Evolutionary conservation across 495 filamentous ascomycete species (phyloP).

Genomic region (Staphylotrichum tortipilum): DNA sequence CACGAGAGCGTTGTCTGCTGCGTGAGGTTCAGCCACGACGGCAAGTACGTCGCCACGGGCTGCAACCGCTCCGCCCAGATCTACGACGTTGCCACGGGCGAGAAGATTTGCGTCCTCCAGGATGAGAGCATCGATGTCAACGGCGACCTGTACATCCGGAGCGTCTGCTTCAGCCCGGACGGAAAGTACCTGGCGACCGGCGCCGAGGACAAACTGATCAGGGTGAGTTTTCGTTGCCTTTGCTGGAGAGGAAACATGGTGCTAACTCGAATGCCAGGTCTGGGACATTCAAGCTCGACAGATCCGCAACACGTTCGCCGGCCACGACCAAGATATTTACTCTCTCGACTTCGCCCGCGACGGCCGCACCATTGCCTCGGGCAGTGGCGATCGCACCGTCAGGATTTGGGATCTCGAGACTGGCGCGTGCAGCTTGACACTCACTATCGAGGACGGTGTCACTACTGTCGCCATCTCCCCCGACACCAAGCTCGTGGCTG

Average conservation of each 20-base stretch:
- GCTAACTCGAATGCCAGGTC: constrained; percentile 48
- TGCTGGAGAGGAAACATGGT: background rate
- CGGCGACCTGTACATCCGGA: constrained; percentile 82
- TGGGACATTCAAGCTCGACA: constrained; percentile 73
- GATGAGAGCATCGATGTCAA: constrained; percentile 77
- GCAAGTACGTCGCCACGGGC: constrained; percentile 80
- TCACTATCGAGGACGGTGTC: constrained; percentile 83
- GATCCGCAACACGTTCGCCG: constrained; percentile 74
- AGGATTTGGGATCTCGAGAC: constrained; percentile 82
- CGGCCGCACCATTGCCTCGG: constrained; percentile 80
- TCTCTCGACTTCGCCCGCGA: constrained; percentile 86
- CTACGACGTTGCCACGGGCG: constrained; percentile 72
- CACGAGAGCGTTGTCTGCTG: constrained; percentile 90
- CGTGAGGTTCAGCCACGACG: constrained; percentile 81
- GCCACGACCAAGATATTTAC: constrained; percentile 90
- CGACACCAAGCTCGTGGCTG: constrained; percentile 76
- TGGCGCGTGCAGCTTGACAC: constrained; percentile 60
- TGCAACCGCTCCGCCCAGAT: constrained; percentile 87
- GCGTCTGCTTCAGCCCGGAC: constrained; percentile 89
- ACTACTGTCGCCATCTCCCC: constrained; percentile 90
- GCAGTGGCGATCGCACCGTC: constrained; percentile 80
- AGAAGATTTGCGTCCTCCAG: constrained; percentile 69
- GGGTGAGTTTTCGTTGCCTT: constrained; percentile 45
- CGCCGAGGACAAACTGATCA: constrained; percentile 84
- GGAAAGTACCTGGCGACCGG: constrained; percentile 83